Base-by-base conservation (phyloP, 2,329 filamentous ascomycete species). In the Parafenestella ontariensis region DNA sequence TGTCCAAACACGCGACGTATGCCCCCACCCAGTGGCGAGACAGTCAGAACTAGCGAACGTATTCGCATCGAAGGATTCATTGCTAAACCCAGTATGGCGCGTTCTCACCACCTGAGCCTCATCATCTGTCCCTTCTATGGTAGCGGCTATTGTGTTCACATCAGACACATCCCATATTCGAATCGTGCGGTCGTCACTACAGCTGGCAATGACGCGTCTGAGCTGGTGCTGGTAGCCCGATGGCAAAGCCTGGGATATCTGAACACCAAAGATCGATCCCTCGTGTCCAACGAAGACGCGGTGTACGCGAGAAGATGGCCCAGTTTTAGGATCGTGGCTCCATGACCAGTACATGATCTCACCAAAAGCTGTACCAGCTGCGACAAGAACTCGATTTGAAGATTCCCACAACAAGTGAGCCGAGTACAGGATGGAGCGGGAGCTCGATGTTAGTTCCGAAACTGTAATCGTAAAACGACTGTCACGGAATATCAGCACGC, bases 141-240 rank as follows among this genome's bases (percentile, higher is more conserved):
- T 46, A 15, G 42, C 37, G 3, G 24, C 43, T 8, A 66, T 58
- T 6, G 53, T 42, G 17, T 54, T 31, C 0, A 59, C 54, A 51
- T 86, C 82, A 0, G 88, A 87, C 7, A 97, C 85, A 69, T 96
- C 87, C 94, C 95, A 98, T 1, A 98, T 77, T 13, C 91, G 84
- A 20, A 99, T 86, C 0, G 92, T 96, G 46, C 95, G 85, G 75
- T 99, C 95, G 70, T 99, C 95, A 69, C 94, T 98, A 72, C 95
- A 99, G 66, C 91, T 97, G 13, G 89, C 90, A 29, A 99, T 81
- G n/a, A 96, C 74, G 46, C 90, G 82, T 23, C 79, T 78, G 74
- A 61, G 78, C 70, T 1, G 83, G 78, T 62, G 54, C 21, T 52
- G 55, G 37, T 56, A 49, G 13, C 44, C 54, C 0, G 51, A 46